These are phyloP conservation scores for Pyrenochaeta sp. DNA, from an alignment of 2,329 filamentous ascomycete genomes.

Conservation along the genomic window DNA sequence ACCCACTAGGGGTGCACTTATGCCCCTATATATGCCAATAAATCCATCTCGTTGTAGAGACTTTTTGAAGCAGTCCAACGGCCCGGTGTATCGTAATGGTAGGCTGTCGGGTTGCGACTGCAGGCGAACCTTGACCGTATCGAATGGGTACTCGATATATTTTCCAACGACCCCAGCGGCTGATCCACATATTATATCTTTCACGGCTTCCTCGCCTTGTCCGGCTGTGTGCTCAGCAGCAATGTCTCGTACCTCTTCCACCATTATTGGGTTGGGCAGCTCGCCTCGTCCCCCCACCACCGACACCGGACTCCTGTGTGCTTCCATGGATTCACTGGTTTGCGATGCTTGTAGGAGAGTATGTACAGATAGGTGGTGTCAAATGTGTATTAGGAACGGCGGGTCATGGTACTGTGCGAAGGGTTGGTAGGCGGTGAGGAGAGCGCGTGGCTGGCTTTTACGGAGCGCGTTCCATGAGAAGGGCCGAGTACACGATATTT, in stretches of 20 bases:
- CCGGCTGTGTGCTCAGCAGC: conserved; percentile 27
- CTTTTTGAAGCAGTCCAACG: conserved; percentile 92
- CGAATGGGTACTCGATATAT: conserved; percentile 97
- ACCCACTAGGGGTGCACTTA: conserved; percentile 88
- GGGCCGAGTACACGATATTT: conserved; percentile 7
- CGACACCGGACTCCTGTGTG: conserved; percentile 38
- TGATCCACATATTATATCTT: conserved; percentile 90
- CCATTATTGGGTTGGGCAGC: conserved; percentile 25
- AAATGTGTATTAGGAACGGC: conserved; percentile 24
- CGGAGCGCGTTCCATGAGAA: conserved; percentile 28
- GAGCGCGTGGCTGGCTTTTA: conserved; percentile 34
- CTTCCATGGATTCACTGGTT: conserved; percentile 36
- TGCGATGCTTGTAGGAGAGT: conserved; percentile 9
- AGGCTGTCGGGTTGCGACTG: conserved; percentile 92
- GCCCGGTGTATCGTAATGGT: conserved; percentile 83
- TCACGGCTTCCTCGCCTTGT: conserved; percentile 73
- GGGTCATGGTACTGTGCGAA: conserved; percentile 30
- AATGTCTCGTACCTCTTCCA: conserved; percentile 26
- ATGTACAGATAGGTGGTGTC: conserved; percentile 7
- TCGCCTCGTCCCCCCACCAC: conserved; percentile 43
- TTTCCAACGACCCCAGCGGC: conserved; percentile 91
- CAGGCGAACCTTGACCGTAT: conserved; percentile 96
- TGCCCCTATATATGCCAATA: conserved; percentile 85
- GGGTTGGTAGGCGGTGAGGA: conserved; percentile 43
- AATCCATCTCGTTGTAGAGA: conserved; percentile 83